Base-by-base conservation (phyloP, 345 rosid genomes). In the Eucalyptus pumila region DNA sequence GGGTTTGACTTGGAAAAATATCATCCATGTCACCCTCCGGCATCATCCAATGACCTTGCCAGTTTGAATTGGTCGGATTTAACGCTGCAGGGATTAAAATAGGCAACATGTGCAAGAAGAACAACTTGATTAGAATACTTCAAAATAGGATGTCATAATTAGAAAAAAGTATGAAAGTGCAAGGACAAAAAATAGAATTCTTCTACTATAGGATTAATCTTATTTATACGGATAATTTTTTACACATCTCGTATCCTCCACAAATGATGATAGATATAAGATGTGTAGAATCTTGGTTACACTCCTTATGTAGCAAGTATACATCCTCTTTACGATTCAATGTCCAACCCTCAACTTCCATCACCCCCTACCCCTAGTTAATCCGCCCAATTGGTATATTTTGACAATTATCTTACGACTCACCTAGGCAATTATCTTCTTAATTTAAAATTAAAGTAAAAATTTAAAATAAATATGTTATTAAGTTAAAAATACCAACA, bases 301-400 rank as follows among this genome's bases (percentile, higher is more conserved):
- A n/a, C 80, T 67, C 11, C 76, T 65, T 65, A 62, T 62, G 69
- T 62, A 13, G 34, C 34, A 2, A 30, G 15, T 30, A 4, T 13
- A 14, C 72, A 65, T 65, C 72, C 76, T 65, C 37, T 4, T 65
- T 65, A 14, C 0, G 6, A 65, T 11, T 65, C 69, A 62, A 62
- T 52, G 58, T 52, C 58, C 58, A 52, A 19, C 24, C 10, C 62
- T 24, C 4, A 60, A 60, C 32, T 60, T 60, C 69, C 32, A 60
- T 62, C 34, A 14, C 32, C 58, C 56, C 56, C 14, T 0, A 60
- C 4, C 69, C 1, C 0, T 52, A 11, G 16, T 27, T 34, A 32
- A 67, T 32, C 23, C 6, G 12, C 80, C 80, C 80, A 19, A 69
- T 69, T 19, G 7, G 4, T 37, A 1, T 21, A 76, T 37, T 76